These are phyloP conservation scores for Chondrus crispus DNA, from an alignment of 23 red algal species.

Conservation along the genomic window DNA sequence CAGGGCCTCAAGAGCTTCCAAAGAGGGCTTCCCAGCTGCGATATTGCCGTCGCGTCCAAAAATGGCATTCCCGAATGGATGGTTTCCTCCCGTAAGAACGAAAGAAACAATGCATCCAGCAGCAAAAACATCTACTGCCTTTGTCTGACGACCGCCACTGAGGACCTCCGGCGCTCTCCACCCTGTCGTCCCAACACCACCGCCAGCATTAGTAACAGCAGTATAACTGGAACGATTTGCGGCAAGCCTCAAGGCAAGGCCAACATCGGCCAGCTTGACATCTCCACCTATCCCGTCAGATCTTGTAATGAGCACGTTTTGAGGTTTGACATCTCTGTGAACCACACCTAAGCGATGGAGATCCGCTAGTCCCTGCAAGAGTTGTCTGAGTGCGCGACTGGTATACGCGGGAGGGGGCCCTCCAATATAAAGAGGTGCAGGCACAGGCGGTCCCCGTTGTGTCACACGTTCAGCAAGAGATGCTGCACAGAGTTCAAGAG, in stretches of 20 bases:
- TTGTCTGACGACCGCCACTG: slow-evolving; percentile 61
- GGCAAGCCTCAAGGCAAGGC: slow-evolving; percentile 78
- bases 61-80: slow-evolving; percentile 85
- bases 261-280: slow-evolving; percentile 95
- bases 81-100: slow-evolving; percentile 81
- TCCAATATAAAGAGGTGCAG: slow-evolving; percentile 28
- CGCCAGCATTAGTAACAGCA: slow-evolving; percentile 46
- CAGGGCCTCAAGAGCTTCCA: slow-evolving; percentile 66
- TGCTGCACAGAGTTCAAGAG: slow-evolving; percentile 84
- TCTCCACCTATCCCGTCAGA: neutral
- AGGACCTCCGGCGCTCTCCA: slow-evolving; percentile 98
- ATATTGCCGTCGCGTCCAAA: slow-evolving; percentile 89
- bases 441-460: slow-evolving; percentile 39
- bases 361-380: slow-evolving; percentile 83
- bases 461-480: slow-evolving; percentile 72
- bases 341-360: slow-evolving; percentile 87
- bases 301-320: slow-evolving; percentile 77
- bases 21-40: slow-evolving; percentile 45
- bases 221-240: slow-evolving; percentile 71
- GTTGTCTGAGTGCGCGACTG: slow-evolving; percentile 59
- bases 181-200: slow-evolving; percentile 82
- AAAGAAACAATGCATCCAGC: slow-evolving; percentile 82
- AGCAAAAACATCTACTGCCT: slow-evolving; percentile 89
- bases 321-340: slow-evolving; percentile 96
- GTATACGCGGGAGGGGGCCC: slow-evolving; percentile 53